Evolutionary conservation across 129 eudicot genomes (phyloP).

Genomic region (Chrysanthemum lavandulifolium): DNA sequence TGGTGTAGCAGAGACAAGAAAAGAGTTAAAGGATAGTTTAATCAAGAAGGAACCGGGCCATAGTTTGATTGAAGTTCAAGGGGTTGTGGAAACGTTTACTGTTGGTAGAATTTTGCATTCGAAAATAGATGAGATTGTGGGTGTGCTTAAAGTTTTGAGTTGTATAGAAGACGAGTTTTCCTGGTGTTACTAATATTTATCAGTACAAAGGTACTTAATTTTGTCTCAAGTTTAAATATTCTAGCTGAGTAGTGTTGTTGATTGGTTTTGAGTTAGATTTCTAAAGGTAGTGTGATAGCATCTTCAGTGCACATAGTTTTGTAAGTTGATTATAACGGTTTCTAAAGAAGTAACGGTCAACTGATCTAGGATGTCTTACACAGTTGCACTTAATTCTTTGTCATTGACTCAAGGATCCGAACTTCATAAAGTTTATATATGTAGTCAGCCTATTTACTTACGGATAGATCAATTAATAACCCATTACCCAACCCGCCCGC

Average conservation of each 20-base stretch:
- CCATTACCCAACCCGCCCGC: no score
- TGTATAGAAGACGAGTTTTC: conserved; percentile 28
- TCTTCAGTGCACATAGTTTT: no score
- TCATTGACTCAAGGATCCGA: no score
- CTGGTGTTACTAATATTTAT: conserved; percentile 19
- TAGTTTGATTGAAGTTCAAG: conserved; percentile 66
- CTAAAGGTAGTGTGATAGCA: neutral
- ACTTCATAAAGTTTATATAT: no score
- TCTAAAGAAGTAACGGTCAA: no score
- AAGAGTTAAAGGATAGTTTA: conserved; percentile 57
- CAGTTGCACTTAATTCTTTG: no score
- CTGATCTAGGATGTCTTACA: no score
- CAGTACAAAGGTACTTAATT: neutral
- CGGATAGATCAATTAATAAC: no score
- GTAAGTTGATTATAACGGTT: no score
- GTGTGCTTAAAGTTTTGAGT: conserved; percentile 40
- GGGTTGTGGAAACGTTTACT: conserved; percentile 53
- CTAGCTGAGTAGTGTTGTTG: neutral
- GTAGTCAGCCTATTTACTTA: no score
- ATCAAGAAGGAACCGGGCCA: conserved; percentile 67
- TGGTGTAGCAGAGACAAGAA: conserved; percentile 63
- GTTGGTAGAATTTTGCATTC: conserved; percentile 57
- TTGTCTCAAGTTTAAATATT: neutral
- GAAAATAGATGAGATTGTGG: conserved; percentile 52
- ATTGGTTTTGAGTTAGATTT: neutral